Conservation (phyloP, 2,329 filamentous ascomycete genomes). For the Calonectria montana region DNA sequence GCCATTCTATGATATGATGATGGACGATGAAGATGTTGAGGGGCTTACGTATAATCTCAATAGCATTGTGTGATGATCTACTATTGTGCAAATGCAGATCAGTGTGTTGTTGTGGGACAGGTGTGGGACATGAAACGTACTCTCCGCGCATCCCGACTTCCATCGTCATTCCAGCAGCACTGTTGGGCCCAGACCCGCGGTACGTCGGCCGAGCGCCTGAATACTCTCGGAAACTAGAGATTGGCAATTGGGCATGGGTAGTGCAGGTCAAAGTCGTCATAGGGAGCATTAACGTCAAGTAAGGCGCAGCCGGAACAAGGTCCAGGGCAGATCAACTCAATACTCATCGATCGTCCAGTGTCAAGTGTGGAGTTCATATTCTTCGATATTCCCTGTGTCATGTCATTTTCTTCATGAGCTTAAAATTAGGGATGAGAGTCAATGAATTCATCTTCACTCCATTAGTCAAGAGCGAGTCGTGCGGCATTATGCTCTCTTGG, state of each 20-base stretch:
- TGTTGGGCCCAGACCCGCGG: background rate
- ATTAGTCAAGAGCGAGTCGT: slow-evolving; percentile 6
- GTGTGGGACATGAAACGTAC: background rate
- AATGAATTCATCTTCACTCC: slow-evolving; percentile 16
- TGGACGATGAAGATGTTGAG: background rate
- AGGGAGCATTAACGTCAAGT: background rate
- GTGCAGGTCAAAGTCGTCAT: background rate
- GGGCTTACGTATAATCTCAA: background rate
- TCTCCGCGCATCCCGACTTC: slow-evolving; percentile 2
- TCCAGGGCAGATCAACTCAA: background rate
- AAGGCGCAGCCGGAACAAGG: background rate
- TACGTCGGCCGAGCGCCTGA: background rate
- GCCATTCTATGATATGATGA: background rate
- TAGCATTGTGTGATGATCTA: background rate
- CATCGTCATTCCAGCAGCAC: background rate
- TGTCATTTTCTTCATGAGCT: background rate
- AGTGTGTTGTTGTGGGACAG: slow-evolving; percentile 4
- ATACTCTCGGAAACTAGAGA: background rate
- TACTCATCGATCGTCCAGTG: slow-evolving; percentile 1
- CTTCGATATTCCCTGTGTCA: background rate
- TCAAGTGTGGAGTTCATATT: slow-evolving; percentile 10
- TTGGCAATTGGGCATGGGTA: background rate
- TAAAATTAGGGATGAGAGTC: slow-evolving; percentile 9
- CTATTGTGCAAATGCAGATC: slow-evolving; percentile 6
- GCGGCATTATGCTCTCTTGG: slow-evolving; percentile 24